Evolutionary conservation across 2,329 filamentous ascomycete species (phyloP).

Genomic region (Eurotiales sp.): DNA sequence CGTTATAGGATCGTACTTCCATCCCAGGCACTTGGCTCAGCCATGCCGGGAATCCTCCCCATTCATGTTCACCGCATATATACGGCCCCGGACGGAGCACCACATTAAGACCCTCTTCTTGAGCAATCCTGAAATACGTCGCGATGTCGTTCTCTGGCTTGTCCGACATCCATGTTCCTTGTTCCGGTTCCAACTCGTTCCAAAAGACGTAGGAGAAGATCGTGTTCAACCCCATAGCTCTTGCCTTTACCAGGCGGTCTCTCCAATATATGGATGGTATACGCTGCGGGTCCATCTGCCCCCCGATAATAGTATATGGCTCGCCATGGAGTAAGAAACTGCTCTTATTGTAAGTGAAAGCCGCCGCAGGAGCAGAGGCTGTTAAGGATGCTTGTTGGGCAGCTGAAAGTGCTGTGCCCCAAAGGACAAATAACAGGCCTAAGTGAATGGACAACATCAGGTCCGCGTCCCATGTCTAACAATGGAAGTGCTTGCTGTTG

Average conservation of each 20-base stretch:
- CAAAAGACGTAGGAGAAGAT: conserved; percentile 52
- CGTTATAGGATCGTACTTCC: conserved; percentile 41
- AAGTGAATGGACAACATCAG: neutral
- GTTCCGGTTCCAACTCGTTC: conserved; percentile 46
- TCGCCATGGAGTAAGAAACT: conserved; percentile 7
- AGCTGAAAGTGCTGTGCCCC: neutral
- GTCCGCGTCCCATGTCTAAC: neutral
- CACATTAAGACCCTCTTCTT: conserved; percentile 46
- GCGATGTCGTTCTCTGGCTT: conserved; percentile 46
- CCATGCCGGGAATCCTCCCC: conserved; percentile 50
- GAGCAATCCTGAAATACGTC: conserved; percentile 45
- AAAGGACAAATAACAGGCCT: neutral
- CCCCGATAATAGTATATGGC: conserved; percentile 11
- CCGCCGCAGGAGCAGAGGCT: neutral
- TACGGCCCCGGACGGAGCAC: conserved; percentile 49
- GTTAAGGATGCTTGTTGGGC: neutral
- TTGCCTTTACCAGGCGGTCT: conserved; percentile 43
- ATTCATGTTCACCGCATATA: conserved; percentile 49
- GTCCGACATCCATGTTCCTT: conserved; percentile 37
- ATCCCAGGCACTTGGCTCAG: conserved; percentile 40
- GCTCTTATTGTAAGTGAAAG: conserved; percentile 7
- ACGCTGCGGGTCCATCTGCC: conserved; percentile 33
- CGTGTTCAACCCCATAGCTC: conserved; percentile 50
- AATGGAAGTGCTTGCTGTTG: neutral
- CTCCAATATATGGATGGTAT: conserved; percentile 48